Evolutionary conservation across 2,329 filamentous ascomycete species (phyloP).

Genomic region (Aspergillus intermedius): DNA sequence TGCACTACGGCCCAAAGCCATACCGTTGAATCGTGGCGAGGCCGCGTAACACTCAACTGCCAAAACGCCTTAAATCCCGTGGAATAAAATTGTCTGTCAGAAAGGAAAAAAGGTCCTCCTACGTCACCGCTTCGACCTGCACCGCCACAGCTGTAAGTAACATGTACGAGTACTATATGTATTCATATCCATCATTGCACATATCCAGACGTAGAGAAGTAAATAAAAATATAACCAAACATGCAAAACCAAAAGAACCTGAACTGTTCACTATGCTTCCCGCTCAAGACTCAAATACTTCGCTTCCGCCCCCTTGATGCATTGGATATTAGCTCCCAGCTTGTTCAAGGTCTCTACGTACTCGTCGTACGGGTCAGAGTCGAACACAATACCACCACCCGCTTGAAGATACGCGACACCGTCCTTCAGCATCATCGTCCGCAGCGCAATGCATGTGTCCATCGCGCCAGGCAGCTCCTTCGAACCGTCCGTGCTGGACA

Average conservation of each 20-base stretch:
- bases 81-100: no score
- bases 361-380: slow-evolving; percentile 84
- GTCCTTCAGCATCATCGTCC: slow-evolving; percentile 93
- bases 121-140: no score
- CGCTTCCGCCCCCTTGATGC: slow-evolving; percentile 77
- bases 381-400: slow-evolving; percentile 83
- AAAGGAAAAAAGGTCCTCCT: no score
- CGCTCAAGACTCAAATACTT: slow-evolving; percentile 47
- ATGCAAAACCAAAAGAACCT: neutral
- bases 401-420: slow-evolving; percentile 85
- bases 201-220: neutral
- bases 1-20: no score
- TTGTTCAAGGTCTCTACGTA: slow-evolving; percentile 98
- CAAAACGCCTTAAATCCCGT: no score
- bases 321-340: slow-evolving; percentile 79
- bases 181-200: neutral
- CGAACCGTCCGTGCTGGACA: slow-evolving; percentile 57
- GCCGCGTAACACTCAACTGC: no score
- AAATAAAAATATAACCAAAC: neutral
- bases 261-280: slow-evolving; percentile 6
- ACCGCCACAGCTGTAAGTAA: neutral
- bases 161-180: neutral
- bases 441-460: slow-evolving; percentile 76
- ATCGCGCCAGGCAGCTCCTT: slow-evolving; percentile 70
- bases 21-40: no score